Base-by-base conservation (phyloP, 805 yeast species). In the Vanderwaltozyma yarrowii region DNA sequence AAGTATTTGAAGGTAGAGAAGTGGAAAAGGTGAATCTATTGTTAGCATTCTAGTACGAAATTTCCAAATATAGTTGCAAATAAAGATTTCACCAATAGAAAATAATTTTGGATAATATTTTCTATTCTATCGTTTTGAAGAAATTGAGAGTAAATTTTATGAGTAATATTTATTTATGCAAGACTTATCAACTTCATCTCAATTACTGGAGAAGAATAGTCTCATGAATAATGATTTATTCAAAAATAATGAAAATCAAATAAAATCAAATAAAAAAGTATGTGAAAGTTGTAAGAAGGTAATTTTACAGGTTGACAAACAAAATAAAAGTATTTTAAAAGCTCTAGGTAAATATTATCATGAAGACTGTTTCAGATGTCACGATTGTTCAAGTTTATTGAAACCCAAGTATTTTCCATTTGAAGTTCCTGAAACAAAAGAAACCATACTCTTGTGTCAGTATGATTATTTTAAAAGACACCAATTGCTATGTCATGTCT, bases 401-500 rank as follows among this genome's bases (percentile, higher is more conserved):
- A 78, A 92, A 13, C 71, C 87, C 15, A 87, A 87, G 57, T 92
- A 88, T 54, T 92, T 92, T 59, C 94, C 97, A 0, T 75, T 70
- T 40, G 89, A 82, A 40, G 42, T 43, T 14, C 56, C 65, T 5
- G 63, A 64, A 11, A 50, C 59, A 10, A 61, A 62, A 1, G 58
- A 60, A n/a, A 64, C 65, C 32, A 73, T 78, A 5, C 75, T 85
- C 0, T 67, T 92, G 20, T 92, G 99, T 62, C 98, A 92, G 62
- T 82, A 76, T 47, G 94, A 92, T 61, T 92, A 87, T 59, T 92
- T 92, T 66, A 78, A 74, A 54, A 73, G 94, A 48, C 72, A 87
- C 40, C 82, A 84, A 40, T 69, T 92, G 36, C 73, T 92, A n/a
- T 92, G 99, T 55, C 73, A 71, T 52, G 82, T 77, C 14, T 92